Evolutionary conservation across 2,329 filamentous ascomycete species (phyloP), one percentile per base, ranked within the genome.

Genomic region (Ascomycota sp.): DNA sequence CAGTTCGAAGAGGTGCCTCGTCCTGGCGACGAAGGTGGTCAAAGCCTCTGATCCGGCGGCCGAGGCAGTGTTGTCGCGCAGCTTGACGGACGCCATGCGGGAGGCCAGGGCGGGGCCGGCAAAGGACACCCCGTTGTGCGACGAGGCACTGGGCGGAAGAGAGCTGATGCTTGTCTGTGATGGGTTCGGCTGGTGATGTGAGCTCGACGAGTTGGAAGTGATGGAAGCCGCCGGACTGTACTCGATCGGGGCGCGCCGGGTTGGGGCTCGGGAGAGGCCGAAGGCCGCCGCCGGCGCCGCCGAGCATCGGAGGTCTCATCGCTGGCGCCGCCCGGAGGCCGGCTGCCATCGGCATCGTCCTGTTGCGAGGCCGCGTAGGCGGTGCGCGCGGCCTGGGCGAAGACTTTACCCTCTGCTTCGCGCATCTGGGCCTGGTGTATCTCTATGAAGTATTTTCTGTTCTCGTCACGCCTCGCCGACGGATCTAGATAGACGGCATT

Each of bases 1-100:
- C 3, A 89, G 61, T 38, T 76, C 72, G 36, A 69, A 74, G 40
- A 89, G 65, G 44, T 85, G 78, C 13, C 64, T 67, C 3, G 79
- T 77, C 19, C 82, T 73, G 5, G 56, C 47, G 4, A 70, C 66
- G 45, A 93, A 92, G 9, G 74, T 66, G 7, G 63, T 53, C 29
- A 85, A 61, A 0, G 81, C 75, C 32, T 73, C 69, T 29, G 78
- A 72, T 3, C 58, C 57, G n/a, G 65, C 55, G 4, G 62, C 52
- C 32, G 46, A 40, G 8, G 52, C 44, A 0, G 46, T 50, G 30
- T 66, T n/a, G n/a, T n/a, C 61, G 5, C 52, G 52, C 21, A 61
- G 35, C 30, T 48, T 53, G n/a, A 55, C 43, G 4, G 55, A 53
- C 4, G 46, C 39, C 28, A 51, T 46, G 32, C 43, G 40, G 19